A percentile compares a stretch with the other conserved stretches of the same genome.
Evolutionary conservation across 257 asterid species (phyloP).

Genomic region (Solanum dulcamara): DNA sequence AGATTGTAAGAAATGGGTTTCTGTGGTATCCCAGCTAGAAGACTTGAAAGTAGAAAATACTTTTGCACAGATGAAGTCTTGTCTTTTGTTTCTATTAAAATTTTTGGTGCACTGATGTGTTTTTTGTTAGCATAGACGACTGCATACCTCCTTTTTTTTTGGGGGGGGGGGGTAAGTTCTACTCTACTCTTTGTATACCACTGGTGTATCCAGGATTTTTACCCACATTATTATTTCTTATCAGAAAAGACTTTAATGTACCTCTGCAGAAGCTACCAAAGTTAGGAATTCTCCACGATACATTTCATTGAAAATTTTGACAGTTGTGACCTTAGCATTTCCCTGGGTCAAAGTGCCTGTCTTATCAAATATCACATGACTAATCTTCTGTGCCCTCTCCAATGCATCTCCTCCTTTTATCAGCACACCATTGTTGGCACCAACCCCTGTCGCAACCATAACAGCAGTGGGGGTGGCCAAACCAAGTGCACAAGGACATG

Average conservation of each 20-base stretch:
- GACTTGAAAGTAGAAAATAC: background rate
- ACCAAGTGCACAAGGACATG: slow-evolving; percentile 99
- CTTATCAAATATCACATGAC: slow-evolving; percentile 81
- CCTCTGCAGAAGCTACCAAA: slow-evolving; percentile 99
- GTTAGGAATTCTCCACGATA: slow-evolving; percentile 93
- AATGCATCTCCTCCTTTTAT: slow-evolving; percentile 98
- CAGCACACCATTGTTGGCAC: slow-evolving; percentile 95
- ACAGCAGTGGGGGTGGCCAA: slow-evolving; percentile 99
- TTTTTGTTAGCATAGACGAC: background rate
- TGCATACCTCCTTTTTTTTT: background rate
- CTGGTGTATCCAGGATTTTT: background rate
- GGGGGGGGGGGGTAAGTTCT: background rate
- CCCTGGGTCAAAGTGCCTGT: slow-evolving; percentile 99
- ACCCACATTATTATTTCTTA: background rate
- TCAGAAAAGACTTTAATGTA: slow-evolving; percentile 10
- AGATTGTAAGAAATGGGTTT: background rate
- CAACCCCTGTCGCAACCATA: slow-evolving; percentile 99
- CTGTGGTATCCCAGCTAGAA: background rate
- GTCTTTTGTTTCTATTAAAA: background rate
- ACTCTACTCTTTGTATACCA: background rate
- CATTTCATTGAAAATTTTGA: slow-evolving; percentile 77
- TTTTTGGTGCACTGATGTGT: background rate
- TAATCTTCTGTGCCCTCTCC: slow-evolving; percentile 87
- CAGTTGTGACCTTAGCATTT: slow-evolving; percentile 76
- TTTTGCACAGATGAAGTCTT: background rate